Conservation (phyloP, 2,329 filamentous ascomycete species). For the Davidsoniella eucalypti region DNA sequence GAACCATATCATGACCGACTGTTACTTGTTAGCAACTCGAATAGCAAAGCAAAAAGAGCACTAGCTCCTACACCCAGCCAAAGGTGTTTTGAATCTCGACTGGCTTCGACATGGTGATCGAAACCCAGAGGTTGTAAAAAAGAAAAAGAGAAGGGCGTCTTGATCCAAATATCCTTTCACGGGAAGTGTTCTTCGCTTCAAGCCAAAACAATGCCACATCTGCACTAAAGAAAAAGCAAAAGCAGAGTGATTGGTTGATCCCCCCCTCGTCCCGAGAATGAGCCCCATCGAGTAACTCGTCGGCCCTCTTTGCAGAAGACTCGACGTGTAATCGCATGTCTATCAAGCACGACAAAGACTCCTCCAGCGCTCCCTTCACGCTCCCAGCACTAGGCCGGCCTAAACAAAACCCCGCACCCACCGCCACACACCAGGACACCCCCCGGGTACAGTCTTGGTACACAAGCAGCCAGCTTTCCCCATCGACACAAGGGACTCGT, state of each 20-base stretch:
- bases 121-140: constrained; percentile 11
- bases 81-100: constrained; percentile 15
- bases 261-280: constrained; percentile 98
- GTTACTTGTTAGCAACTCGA: background rate
- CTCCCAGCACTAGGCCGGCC: constrained; percentile 18
- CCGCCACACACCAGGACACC: background rate
- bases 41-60: constrained; percentile 4
- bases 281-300: constrained; percentile 97
- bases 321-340: constrained; percentile 86
- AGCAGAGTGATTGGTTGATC: constrained; percentile 18
- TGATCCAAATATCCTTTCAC: constrained; percentile 7
- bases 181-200: background rate
- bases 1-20: background rate
- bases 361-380: constrained; percentile 23
- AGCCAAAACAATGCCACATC: background rate
- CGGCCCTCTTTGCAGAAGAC: constrained; percentile 21
- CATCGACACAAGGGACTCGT: constrained; percentile 50
- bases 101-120: constrained; percentile 2
- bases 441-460: background rate
- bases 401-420: constrained; percentile 5
- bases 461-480: constrained; percentile 3
- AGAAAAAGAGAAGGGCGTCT: constrained; percentile 12
- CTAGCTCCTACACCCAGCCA: constrained; percentile 5
- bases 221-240: background rate
- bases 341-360: constrained; percentile 84